These are phyloP conservation scores for Basipetospora chlamydospora DNA, from an alignment of 2,329 filamentous ascomycete species.

Conservation along the genomic window DNA sequence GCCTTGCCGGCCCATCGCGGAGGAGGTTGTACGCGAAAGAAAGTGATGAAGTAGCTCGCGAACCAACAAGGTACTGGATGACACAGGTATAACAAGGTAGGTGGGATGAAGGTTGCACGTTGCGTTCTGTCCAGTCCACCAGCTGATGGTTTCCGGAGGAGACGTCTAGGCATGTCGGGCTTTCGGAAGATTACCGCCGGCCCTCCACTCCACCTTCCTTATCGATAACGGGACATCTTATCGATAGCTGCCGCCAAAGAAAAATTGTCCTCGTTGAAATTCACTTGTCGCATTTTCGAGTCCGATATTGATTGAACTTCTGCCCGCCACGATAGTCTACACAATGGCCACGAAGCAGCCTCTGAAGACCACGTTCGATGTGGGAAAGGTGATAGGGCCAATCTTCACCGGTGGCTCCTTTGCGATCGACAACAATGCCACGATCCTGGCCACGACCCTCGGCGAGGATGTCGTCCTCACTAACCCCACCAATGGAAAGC, in stretches of 20 bases:
- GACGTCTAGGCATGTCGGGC: constrained; percentile 1
- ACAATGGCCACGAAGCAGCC: constrained; percentile 47
- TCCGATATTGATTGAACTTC: too few relatives aligned
- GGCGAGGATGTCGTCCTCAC: constrained; percentile 85
- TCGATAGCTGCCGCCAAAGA: constrained; percentile 7
- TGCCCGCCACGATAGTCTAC: too few relatives aligned
- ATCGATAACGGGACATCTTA: constrained; percentile 5
- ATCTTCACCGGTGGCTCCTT: constrained; percentile 89
- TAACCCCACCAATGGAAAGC: constrained; percentile 66
- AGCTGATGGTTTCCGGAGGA: too few relatives aligned
- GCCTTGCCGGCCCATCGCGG: constrained; percentile 37
- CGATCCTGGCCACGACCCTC: constrained; percentile 74
- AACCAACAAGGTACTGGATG: too few relatives aligned
- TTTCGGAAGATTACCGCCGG: not conserved
- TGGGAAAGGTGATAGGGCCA: constrained; percentile 68
- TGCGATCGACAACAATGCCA: constrained; percentile 65
- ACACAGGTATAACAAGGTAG: too few relatives aligned
- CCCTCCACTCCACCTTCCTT: too few relatives aligned
- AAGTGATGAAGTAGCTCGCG: too few relatives aligned
- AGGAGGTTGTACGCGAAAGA: too few relatives aligned
- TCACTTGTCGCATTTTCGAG: too few relatives aligned
- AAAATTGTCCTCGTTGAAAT: constrained; percentile 6
- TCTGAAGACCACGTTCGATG: constrained; percentile 80
- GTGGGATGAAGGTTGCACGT: too few relatives aligned
- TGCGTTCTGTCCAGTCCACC: too few relatives aligned